phyloP scores from a whole-genome alignment of 257 asterid genomes.

The Ballota nigra region DNA sequence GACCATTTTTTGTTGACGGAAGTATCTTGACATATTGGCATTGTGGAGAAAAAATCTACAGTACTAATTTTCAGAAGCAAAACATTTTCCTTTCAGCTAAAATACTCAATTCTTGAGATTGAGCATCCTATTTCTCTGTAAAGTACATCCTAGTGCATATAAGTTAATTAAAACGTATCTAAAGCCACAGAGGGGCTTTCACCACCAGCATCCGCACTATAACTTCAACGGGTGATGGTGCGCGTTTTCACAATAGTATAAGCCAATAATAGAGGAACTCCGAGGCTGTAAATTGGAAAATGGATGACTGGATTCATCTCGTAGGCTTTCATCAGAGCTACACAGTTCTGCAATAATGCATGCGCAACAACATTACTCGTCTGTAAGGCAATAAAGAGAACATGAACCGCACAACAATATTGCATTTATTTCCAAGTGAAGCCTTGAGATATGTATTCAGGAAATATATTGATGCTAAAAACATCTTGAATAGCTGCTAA shows the following conservation, averaged over 20 bases:
- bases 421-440: not conserved
- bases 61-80: not conserved
- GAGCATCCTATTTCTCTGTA: not conserved
- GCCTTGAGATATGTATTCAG: not conserved
- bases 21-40: too few relatives aligned
- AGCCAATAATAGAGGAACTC: conserved; percentile 64
- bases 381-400: conserved; percentile 13
- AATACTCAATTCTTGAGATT: not conserved
- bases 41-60: too few relatives aligned
- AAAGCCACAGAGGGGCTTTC: not conserved
- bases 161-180: not conserved
- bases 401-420: too few relatives aligned
- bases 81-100: not conserved
- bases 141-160: not conserved
- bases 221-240: not conserved
- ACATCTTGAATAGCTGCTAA: not conserved
- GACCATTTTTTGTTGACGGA: too few relatives aligned
- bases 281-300: conserved; percentile 66
- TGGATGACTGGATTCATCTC: conserved; percentile 78
- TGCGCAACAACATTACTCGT: not conserved
- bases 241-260: conserved; percentile 65
- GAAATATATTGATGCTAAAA: not conserved
- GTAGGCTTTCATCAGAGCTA: conserved; percentile 70
- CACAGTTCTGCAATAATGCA: conserved; percentile 60
- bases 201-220: conserved; percentile 1